These are phyloP conservation scores for Lepidium didymum DNA, from an alignment of 345 rosid genomes.

Conservation along the genomic window DNA sequence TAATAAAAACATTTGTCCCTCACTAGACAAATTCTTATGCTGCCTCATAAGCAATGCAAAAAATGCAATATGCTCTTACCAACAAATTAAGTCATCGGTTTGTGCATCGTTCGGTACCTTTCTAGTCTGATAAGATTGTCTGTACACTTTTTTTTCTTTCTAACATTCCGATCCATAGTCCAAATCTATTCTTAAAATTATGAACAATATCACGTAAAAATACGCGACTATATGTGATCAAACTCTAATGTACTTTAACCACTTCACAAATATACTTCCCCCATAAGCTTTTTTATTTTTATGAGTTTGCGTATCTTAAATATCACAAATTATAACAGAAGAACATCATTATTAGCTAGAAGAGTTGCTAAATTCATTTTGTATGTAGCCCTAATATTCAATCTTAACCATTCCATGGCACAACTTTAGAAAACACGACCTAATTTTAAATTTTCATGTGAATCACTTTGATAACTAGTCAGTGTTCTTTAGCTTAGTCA, in stretches of 20 bases:
- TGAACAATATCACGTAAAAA: too few relatives aligned
- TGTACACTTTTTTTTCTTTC: not conserved
- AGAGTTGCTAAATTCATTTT: not conserved
- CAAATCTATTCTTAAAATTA: too few relatives aligned
- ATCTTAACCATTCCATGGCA: not conserved
- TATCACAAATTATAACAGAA: not conserved
- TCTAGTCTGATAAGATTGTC: not conserved
- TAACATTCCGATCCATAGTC: too few relatives aligned
- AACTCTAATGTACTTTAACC: too few relatives aligned
- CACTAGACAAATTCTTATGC: not conserved
- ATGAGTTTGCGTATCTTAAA: not conserved
- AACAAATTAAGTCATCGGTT: not conserved
- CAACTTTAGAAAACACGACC: not conserved
- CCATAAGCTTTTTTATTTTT: too few relatives aligned
- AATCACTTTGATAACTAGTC: not conserved
- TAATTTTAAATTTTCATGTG: not conserved
- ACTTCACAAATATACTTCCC: too few relatives aligned
- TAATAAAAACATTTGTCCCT: not conserved
- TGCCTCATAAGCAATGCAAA: not conserved
- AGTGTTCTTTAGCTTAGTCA: conserved; percentile 11
- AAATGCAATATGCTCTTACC: not conserved
- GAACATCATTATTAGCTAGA: too few relatives aligned
- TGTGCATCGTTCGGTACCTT: not conserved
- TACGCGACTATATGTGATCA: too few relatives aligned
- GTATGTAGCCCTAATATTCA: not conserved